Base-by-base conservation (phyloP, 148 eudicot genomes). In the Persicaria tinctoria region DNA sequence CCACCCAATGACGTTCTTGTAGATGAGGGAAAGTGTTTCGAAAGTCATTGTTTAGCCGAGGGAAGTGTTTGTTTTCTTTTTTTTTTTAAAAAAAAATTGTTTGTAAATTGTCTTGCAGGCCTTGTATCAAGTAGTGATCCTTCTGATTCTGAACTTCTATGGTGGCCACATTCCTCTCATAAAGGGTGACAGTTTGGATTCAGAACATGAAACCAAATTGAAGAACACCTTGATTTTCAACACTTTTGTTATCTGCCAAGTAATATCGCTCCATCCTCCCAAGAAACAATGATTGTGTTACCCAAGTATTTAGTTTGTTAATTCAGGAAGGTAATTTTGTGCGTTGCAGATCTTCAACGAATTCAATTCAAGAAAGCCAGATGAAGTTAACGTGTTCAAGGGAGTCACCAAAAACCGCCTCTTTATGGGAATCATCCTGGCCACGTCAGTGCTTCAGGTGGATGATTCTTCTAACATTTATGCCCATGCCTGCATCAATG, bases 361-460 rank as follows among this genome's bases (percentile, higher is more conserved):
- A 85, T 85, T 93, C 79, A 93, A 93, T 80, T 88, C 98, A 59
- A 82, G 98, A 59, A 91, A 93, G 77, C 98, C 98, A 41, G 98
- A 93, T 11, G 85, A 87, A 77, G 6, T 91, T 27, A 93, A 93
- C 69, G 86, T 93, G 56, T 93, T 93, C 17, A 80, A 73, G 10
- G 98, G 98, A 47, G 77, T 91, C 69, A 77, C 85, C 27, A 86
- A 82, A 68, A 93, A 93, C 73, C 81, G 11, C 60, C 89, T 93
- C 57, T 93, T 93, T 84, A 79, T 85, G 73, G 93, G 88, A 60
- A 89, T 93, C 9, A 84, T 91, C n/a, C 90, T 85, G 74, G 45
- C 80, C n/a, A 91, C 96, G 5, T 76, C 83, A 70, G 77, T 91
- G 46, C 90, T 93, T 75, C 98, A 93, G 91, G 97, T 90, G 64